These are phyloP conservation scores for Melaleuca alternifolia DNA, from an alignment of 345 rosid species.

Conservation along the genomic window DNA sequence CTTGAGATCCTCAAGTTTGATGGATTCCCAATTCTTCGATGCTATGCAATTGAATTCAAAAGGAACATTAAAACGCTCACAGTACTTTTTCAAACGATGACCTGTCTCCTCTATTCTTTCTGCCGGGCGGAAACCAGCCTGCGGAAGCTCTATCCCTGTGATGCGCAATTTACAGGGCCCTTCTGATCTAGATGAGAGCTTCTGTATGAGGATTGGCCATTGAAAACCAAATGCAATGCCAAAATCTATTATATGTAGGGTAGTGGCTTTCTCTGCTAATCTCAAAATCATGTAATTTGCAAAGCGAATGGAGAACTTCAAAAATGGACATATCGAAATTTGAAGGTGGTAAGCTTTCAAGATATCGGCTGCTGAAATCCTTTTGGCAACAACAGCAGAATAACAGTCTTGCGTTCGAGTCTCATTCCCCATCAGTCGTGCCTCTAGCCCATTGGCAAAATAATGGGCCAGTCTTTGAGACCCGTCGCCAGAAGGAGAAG, in stretches of 20 bases:
- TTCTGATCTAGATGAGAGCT: not conserved
- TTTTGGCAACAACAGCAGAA: not conserved
- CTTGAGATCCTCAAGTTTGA: not conserved
- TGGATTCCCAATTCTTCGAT: constrained; percentile 5
- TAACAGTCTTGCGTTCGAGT: constrained; percentile 16
- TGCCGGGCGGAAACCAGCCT: constrained; percentile 19
- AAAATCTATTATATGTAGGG: constrained; percentile 7
- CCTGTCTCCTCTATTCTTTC: constrained; percentile 21
- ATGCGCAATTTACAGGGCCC: constrained; percentile 22
- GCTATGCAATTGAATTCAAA: constrained; percentile 18
- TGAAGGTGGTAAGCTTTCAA: constrained; percentile 17
- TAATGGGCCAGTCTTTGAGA: constrained; percentile 74
- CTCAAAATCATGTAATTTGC: constrained; percentile 7
- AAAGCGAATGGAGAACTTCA: constrained; percentile 5
- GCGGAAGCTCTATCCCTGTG: constrained; percentile 25
- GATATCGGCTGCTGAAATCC: constrained; percentile 4
- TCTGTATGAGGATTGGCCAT: constrained; percentile 18
- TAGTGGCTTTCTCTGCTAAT: constrained; percentile 6
- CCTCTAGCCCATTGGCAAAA: constrained; percentile 76
- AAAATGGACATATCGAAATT: constrained; percentile 14
- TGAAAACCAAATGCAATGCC: constrained; percentile 15
- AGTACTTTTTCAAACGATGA: constrained; percentile 6
- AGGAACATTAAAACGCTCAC: constrained; percentile 17
- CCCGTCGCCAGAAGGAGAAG: constrained; percentile 62
- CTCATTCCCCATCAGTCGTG: constrained; percentile 46